A percentile compares a stretch with the other conserved stretches of the same genome.
Conservation (phyloP, 495 filamentous ascomycete species). For the Aspergillus coremiiformis region DNA sequence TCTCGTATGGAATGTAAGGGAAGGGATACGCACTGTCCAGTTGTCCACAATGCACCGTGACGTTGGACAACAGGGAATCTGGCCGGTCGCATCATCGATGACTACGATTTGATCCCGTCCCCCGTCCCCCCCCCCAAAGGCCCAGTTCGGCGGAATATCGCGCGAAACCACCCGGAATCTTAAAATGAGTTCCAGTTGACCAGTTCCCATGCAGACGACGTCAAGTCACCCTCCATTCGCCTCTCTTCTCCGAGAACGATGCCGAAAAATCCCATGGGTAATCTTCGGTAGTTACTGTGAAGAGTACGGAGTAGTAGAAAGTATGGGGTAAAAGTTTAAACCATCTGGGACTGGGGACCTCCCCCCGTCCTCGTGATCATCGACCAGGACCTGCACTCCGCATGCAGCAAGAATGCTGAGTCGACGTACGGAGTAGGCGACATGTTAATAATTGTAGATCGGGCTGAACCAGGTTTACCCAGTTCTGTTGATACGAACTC, state of each 20-base stretch:
- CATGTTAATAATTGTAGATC: neutral
- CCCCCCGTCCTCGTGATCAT: neutral
- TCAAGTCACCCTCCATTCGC: neutral
- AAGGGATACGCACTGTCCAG: neutral
- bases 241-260: neutral
- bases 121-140: neutral
- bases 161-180: neutral
- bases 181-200: neutral
- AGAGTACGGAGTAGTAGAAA: neutral
- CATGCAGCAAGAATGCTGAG: conserved; percentile 13
- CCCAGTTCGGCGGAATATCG: neutral
- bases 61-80: conserved; percentile 7
- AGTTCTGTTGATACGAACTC: neutral
- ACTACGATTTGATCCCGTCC: no score
- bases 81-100: conserved; percentile 15
- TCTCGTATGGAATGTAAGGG: neutral
- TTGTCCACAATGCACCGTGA: conserved; percentile 1
- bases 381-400: conserved; percentile 10
- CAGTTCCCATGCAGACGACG: neutral
- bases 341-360: no score
- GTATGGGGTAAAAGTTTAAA: no score
- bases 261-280: neutral
- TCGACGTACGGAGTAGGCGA: conserved; percentile 1
- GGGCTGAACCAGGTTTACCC: neutral
- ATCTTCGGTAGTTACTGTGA: neutral